Conservation (phyloP, 1,284 basidiomycete genomes). For the Salmacisia buchloeana region DNA sequence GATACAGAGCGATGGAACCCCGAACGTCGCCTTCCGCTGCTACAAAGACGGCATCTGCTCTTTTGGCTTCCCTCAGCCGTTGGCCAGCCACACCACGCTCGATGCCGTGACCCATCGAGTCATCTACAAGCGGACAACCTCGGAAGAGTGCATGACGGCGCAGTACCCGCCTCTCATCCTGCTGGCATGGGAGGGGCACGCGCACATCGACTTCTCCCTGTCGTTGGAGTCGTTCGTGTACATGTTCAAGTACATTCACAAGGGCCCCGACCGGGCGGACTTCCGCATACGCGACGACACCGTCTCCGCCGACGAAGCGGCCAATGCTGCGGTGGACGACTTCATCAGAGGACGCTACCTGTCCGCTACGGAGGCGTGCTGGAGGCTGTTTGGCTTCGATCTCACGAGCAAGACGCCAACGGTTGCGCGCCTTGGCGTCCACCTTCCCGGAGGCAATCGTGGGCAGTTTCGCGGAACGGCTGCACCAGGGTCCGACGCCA, state of each 20-base stretch:
- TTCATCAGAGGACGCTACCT: no score
- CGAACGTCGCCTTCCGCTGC: not conserved
- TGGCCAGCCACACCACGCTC: not conserved
- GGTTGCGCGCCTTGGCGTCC: no score
- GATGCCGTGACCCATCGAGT: not conserved
- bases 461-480: no score
- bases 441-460: no score
- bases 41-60: not conserved
- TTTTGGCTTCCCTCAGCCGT: not conserved
- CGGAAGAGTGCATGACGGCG: not conserved
- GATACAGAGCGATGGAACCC: not conserved
- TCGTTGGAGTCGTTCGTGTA: not conserved
- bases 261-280: not conserved
- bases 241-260: not conserved
- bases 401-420: no score
- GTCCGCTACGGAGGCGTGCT: no score
- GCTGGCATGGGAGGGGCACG: not conserved
- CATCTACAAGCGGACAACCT: not conserved
- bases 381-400: no score
- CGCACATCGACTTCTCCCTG: not conserved
- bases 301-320: not conserved
- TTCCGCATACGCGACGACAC: no score
- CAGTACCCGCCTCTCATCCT: not conserved
- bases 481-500: no score
- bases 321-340: not conserved